Evolutionary conservation across 495 filamentous ascomycete species (phyloP).

Genomic region (Astrothelium subdiscretum): DNA sequence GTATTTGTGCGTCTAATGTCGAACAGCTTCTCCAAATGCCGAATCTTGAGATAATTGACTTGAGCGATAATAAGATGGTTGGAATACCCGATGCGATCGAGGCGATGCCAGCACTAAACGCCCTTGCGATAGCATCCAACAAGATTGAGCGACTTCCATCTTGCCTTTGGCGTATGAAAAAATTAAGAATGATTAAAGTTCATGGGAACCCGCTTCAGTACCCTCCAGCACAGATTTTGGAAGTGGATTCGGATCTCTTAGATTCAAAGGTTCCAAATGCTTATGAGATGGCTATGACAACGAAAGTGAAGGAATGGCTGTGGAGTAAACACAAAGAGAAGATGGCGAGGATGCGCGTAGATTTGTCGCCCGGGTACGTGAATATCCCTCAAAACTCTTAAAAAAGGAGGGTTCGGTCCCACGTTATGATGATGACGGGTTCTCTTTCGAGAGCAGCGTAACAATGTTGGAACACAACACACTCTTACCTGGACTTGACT

Average conservation of each 20-base stretch:
- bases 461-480: not conserved
- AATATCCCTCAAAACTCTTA: not conserved
- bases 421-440: not conserved
- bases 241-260: not conserved
- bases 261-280: not conserved
- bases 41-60: constrained; percentile 81
- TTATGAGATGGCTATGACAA: not conserved
- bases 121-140: constrained; percentile 57
- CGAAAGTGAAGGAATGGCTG: not conserved
- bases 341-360: not conserved
- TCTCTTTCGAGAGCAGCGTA: not conserved
- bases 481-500: not conserved
- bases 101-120: constrained; percentile 48
- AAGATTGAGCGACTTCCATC: constrained; percentile 71
- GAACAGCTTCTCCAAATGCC: constrained; percentile 64
- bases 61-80: constrained; percentile 73
- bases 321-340: not conserved
- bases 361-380: not conserved
- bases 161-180: constrained; percentile 77
- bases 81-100: constrained; percentile 67
- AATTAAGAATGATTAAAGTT: constrained; percentile 75
- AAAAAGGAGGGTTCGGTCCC: no score
- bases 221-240: constrained; percentile 46
- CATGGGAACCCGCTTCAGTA: constrained; percentile 72
- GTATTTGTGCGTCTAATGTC: not conserved